Conservation (phyloP, 805 yeast species). For the Wickerhamomyces tratensis region DNA sequence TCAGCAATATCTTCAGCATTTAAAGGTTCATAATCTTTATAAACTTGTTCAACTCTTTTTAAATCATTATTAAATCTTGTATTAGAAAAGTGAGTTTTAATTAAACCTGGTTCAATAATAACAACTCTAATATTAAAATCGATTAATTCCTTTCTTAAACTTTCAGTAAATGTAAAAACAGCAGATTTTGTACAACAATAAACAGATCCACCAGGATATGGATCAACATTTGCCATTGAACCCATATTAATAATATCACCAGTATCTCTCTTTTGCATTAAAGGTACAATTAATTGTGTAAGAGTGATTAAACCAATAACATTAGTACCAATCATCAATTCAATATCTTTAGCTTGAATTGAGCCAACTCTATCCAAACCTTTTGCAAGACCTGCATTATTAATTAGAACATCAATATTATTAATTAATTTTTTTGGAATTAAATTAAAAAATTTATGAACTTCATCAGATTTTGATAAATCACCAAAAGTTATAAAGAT, state of each 20-base stretch:
- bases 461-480: conserved; percentile 41
- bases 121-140: conserved; percentile 54
- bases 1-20: conserved; percentile 52
- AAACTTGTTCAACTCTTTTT: conserved; percentile 42
- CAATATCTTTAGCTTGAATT: conserved; percentile 50
- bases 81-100: conserved; percentile 52
- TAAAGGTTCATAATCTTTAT: conserved; percentile 45
- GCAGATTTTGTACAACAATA: conserved; percentile 71
- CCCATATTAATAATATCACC: conserved; percentile 69
- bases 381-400: conserved; percentile 70
- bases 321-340: conserved; percentile 74
- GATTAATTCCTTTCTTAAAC: conserved; percentile 64
- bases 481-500: conserved; percentile 38
- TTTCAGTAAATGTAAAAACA: conserved; percentile 59
- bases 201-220: conserved; percentile 53
- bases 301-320: conserved; percentile 75
- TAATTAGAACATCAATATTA: conserved; percentile 53
- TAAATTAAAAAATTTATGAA: conserved; percentile 36
- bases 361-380: conserved; percentile 74
- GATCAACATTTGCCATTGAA: conserved; percentile 69
- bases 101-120: conserved; percentile 57
- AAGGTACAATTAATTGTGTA: conserved; percentile 64
- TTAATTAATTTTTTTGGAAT: conserved; percentile 44
- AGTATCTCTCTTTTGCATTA: conserved; percentile 55
- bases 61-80: conserved; percentile 49